Evolutionary conservation across 352 stramenopile genomes (phyloP).

Genomic region (Aphanomyces astaci): DNA sequence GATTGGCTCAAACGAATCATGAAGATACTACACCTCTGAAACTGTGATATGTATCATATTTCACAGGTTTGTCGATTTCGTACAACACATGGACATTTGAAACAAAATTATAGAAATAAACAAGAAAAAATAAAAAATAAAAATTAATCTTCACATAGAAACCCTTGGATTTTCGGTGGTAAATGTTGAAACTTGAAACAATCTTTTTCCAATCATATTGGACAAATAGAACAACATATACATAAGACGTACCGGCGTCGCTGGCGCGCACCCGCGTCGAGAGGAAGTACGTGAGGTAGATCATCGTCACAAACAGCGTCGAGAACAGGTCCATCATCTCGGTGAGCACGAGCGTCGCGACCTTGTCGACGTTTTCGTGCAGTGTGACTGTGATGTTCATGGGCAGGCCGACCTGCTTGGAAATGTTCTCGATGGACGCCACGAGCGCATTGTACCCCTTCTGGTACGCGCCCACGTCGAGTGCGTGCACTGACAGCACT

Average conservation of each 20-base stretch:
- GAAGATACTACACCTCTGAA: no score
- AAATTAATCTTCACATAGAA: no score
- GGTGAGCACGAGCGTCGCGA: conserved; percentile 73
- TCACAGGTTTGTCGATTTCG: no score
- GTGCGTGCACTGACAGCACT: conserved; percentile 73
- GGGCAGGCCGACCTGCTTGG: conserved; percentile 64
- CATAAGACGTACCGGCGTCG: conserved; percentile 37
- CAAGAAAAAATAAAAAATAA: no score
- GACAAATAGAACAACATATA: no score
- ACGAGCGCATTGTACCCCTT: conserved; percentile 72
- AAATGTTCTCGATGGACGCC: conserved; percentile 49
- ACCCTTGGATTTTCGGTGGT: no score
- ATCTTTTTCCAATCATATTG: no score
- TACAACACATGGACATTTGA: no score
- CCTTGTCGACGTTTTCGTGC: conserved; percentile 85
- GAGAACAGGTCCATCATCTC: conserved; percentile 85
- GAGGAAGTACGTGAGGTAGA: conserved; percentile 85
- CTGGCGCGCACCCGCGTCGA: conserved; percentile 75
- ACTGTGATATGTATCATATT: no score
- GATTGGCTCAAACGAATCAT: no score
- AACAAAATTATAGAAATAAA: no score
- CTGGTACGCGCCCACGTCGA: conserved; percentile 77
- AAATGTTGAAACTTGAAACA: no score
- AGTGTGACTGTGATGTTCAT: conserved; percentile 85
- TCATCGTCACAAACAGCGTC: conserved; percentile 85